A percentile compares a stretch with the other conserved stretches of the same genome.
phyloP scores from a whole-genome alignment of 1,284 basidiomycete species.

The Trichosporon sp. region DNA sequence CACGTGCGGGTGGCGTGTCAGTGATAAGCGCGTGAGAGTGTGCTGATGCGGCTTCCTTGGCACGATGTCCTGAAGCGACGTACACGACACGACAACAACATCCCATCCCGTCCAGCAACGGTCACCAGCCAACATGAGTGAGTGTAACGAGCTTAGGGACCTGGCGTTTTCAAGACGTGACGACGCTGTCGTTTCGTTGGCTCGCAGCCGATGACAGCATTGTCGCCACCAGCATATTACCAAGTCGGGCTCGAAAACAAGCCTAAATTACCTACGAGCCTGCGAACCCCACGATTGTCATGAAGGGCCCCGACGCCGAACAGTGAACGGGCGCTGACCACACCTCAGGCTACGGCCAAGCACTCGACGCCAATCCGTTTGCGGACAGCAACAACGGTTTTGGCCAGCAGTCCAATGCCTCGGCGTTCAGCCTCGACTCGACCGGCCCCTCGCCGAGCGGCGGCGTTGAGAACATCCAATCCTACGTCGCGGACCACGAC shows the following conservation, averaged over 20 bases:
- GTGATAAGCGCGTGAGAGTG: slow-evolving; percentile 5
- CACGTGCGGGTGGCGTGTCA: background rate
- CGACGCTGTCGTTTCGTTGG: no score
- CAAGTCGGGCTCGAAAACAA: background rate
- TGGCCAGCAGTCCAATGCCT: slow-evolving; percentile 33
- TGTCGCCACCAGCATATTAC: background rate
- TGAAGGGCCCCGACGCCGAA: background rate
- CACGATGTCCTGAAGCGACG: background rate
- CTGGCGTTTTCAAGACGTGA: no score
- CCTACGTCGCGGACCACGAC: slow-evolving; percentile 24
- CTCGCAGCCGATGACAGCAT: background rate
- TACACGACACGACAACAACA: background rate
- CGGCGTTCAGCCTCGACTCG: slow-evolving; percentile 38
- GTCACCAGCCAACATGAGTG: slow-evolving; percentile 1
- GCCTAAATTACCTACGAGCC: background rate
- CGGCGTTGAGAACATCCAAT: slow-evolving; percentile 21
- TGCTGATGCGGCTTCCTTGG: background rate
- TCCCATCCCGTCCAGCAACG: background rate
- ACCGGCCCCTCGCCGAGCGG: slow-evolving; percentile 13
- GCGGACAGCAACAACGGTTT: slow-evolving; percentile 36
- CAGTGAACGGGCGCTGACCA: background rate
- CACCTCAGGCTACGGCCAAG: slow-evolving; percentile 4
- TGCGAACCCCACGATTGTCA: background rate
- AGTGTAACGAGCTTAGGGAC: no score
- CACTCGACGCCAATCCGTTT: slow-evolving; percentile 39